These are phyloP conservation scores for Rubroboletus satanas DNA, from an alignment of 768 basidiomycete genomes.

Conservation along the genomic window DNA sequence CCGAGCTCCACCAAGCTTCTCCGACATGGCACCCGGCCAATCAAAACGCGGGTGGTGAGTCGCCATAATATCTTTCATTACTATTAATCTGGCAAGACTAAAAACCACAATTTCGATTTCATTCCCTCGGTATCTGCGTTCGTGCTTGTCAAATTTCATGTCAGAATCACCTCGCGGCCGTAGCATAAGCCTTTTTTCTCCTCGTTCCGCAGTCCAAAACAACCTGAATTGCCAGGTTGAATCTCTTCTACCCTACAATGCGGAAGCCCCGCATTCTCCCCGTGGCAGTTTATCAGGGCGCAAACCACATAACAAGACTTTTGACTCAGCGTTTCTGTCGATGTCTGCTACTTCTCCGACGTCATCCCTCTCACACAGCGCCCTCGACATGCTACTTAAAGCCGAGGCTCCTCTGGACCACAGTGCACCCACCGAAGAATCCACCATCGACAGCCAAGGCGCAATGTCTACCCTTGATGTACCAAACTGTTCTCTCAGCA, in stretches of 20 bases:
- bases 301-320: slow-evolving; percentile 24
- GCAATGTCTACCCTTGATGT: slow-evolving; percentile 27
- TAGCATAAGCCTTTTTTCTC: slow-evolving; percentile 32
- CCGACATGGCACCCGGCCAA: slow-evolving; percentile 23
- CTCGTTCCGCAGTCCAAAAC: slow-evolving; percentile 26
- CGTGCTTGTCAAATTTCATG: slow-evolving; percentile 18
- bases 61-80: slow-evolving; percentile 14
- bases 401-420: slow-evolving; percentile 21
- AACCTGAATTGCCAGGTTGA: slow-evolving; percentile 17
- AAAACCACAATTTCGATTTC: slow-evolving; percentile 23
- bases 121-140: slow-evolving; percentile 17
- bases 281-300: slow-evolving; percentile 24
- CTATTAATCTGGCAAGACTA: slow-evolving; percentile 13
- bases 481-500: slow-evolving; percentile 22
- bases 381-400: slow-evolving; percentile 34
- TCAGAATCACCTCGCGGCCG: slow-evolving; percentile 31
- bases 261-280: slow-evolving; percentile 30
- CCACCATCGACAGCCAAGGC: slow-evolving; percentile 13
- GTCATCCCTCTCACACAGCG: slow-evolving; percentile 31
- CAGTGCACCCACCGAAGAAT: slow-evolving; percentile 15
- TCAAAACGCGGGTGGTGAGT: slow-evolving; percentile 29
- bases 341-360: slow-evolving; percentile 26
- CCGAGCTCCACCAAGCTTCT: slow-evolving; percentile 30
- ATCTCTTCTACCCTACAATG: slow-evolving; percentile 28
- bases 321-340: slow-evolving; percentile 21